These are phyloP conservation scores for Cucurbitaria berberidis DNA, from an alignment of 2,329 filamentous ascomycete species.

Conservation along the genomic window DNA sequence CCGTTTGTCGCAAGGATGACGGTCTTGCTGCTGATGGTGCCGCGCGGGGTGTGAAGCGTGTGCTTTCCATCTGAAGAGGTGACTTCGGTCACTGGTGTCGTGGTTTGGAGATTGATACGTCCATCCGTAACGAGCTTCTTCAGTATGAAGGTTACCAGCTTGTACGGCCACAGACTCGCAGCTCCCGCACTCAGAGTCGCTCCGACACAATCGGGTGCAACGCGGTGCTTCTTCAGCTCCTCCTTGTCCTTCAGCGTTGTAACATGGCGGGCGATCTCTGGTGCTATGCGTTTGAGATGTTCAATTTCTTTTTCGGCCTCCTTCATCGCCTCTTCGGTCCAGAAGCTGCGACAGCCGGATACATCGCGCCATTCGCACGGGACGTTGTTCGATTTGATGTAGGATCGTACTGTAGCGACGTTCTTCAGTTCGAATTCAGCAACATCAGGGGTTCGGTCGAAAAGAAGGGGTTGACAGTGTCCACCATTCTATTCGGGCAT, in stretches of 20 bases:
- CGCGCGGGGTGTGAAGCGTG: constrained; percentile 71
- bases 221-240: constrained; percentile 59
- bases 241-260: constrained; percentile 49
- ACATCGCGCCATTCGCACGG: constrained; percentile 72
- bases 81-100: constrained; percentile 65
- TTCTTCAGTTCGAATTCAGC: constrained; percentile 76
- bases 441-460: constrained; percentile 64
- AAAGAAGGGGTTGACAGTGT: constrained; percentile 77
- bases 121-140: constrained; percentile 60
- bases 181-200: constrained; percentile 70
- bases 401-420: constrained; percentile 63
- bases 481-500: constrained; percentile 53
- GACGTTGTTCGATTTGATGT: constrained; percentile 65
- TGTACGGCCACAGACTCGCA: constrained; percentile 81
- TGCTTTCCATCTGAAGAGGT: constrained; percentile 52
- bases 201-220: constrained; percentile 59
- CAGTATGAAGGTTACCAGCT: constrained; percentile 75
- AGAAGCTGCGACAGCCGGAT: constrained; percentile 69
- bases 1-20: constrained; percentile 83
- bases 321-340: constrained; percentile 61
- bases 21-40: constrained; percentile 65
- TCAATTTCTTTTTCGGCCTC: constrained; percentile 60
- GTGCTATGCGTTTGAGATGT: constrained; percentile 58
- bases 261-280: constrained; percentile 61
- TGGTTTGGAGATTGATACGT: constrained; percentile 75